Evolutionary conservation across 495 filamentous ascomycete species (phyloP).

Genomic region (Penicillium egyptiacum): DNA sequence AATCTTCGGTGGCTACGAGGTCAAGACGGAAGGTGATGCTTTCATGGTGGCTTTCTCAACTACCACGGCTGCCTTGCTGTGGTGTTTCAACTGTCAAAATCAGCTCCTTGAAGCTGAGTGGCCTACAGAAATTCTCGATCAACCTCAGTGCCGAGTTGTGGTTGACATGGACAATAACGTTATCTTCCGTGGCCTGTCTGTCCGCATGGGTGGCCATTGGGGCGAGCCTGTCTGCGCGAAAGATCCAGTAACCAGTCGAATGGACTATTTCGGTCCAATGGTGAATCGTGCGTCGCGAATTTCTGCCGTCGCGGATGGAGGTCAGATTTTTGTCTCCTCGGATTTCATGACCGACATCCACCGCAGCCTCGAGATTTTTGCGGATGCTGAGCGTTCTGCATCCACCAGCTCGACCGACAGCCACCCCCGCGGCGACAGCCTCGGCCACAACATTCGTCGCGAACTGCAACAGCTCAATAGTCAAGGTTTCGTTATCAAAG

Average conservation of each 20-base stretch:
- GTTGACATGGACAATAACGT: slow-evolving; percentile 81
- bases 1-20: slow-evolving; percentile 94
- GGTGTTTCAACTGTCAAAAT: slow-evolving; percentile 92
- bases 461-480: slow-evolving; percentile 85
- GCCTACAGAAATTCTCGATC: slow-evolving; percentile 89
- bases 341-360: slow-evolving; percentile 97
- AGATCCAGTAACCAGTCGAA: slow-evolving; percentile 92
- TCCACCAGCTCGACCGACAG: slow-evolving; percentile 73
- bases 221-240: slow-evolving; percentile 90
- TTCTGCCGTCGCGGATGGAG: slow-evolving; percentile 90
- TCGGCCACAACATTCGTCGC: slow-evolving; percentile 68
- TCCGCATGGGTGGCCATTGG: slow-evolving; percentile 97
- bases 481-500: slow-evolving; percentile 95
- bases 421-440: slow-evolving; percentile 54
- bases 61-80: slow-evolving; percentile 86
- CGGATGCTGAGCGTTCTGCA: slow-evolving; percentile 68
- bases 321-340: slow-evolving; percentile 92
- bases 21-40: slow-evolving; percentile 99
- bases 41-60: slow-evolving; percentile 99
- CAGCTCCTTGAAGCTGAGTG: slow-evolving; percentile 84
- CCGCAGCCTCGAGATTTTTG: slow-evolving; percentile 80
- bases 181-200: slow-evolving; percentile 90
- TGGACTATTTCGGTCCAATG: slow-evolving; percentile 99
- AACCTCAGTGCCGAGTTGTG: slow-evolving; percentile 77
- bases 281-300: slow-evolving; percentile 96